These are phyloP conservation scores for Adansonia digitata DNA, from an alignment of 345 rosid species.

Conservation along the genomic window DNA sequence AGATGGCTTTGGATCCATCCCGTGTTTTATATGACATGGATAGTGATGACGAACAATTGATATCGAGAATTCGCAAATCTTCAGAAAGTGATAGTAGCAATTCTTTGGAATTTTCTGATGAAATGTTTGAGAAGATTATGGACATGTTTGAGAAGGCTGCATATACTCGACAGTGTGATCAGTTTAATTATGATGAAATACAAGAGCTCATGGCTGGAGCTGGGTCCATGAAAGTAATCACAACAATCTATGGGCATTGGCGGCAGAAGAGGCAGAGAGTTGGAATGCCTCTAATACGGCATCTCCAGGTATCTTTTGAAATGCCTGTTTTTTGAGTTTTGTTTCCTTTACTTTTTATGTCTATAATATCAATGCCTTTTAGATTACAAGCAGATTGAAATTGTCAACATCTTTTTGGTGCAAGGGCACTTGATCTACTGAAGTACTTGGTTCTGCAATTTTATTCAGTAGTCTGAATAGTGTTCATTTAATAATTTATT, in stretches of 20 bases:
- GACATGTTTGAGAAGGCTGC: constrained; percentile 87
- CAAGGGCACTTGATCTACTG: not conserved
- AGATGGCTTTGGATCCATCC: constrained; percentile 83
- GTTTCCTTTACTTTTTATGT: not conserved
- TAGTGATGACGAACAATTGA: constrained; percentile 86
- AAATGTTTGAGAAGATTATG: constrained; percentile 76
- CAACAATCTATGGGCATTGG: constrained; percentile 67
- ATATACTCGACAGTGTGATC: constrained; percentile 58
- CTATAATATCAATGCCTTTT: not conserved
- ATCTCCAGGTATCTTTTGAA: constrained; percentile 70
- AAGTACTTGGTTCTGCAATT: not conserved
- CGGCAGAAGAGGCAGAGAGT: constrained; percentile 65
- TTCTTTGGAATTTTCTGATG: constrained; percentile 43
- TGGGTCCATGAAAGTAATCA: constrained; percentile 45
- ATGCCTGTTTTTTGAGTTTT: not conserved
- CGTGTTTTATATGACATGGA: constrained; percentile 90
- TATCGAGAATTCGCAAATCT: constrained; percentile 36
- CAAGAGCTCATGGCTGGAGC: constrained; percentile 54
- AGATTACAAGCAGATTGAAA: not conserved
- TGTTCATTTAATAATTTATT: not conserved
- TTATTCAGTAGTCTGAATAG: not conserved
- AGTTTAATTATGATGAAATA: constrained; percentile 62
- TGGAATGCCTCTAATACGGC: constrained; percentile 88
- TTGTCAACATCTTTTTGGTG: not conserved
- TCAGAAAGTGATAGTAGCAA: constrained; percentile 35